Evolutionary conservation across 495 filamentous ascomycete genomes (phyloP).

Genomic region (Neurospora sp.): DNA sequence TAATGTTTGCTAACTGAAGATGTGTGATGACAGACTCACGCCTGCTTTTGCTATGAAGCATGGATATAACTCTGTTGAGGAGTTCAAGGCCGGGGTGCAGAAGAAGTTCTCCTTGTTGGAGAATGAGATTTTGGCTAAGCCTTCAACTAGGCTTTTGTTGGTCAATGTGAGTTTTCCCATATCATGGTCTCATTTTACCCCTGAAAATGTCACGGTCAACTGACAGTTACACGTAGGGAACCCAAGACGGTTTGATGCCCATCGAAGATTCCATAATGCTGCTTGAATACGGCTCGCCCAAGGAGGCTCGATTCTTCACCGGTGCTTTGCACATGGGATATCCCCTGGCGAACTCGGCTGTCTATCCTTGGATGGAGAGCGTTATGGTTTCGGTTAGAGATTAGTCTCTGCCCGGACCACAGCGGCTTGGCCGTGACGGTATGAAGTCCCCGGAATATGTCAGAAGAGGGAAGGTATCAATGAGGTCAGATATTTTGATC

Average conservation of each 20-base stretch:
- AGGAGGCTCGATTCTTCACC: constrained; percentile 58
- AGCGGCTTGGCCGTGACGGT: background rate
- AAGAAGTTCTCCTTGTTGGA: constrained; percentile 66
- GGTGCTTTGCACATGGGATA: constrained; percentile 58
- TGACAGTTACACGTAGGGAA: constrained; percentile 39
- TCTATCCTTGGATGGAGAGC: constrained; percentile 48
- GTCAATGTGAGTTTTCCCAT: constrained; percentile 47
- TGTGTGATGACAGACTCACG: constrained; percentile 35
- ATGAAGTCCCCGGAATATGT: background rate
- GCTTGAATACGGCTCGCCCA: constrained; percentile 60
- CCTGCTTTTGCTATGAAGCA: constrained; percentile 61
- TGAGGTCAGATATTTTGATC: background rate
- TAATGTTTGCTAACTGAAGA: too few relatives aligned
- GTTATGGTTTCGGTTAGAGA: constrained; percentile 29
- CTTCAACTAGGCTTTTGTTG: constrained; percentile 53
- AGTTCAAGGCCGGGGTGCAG: constrained; percentile 50
- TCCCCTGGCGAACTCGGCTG: constrained; percentile 41
- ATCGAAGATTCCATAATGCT: constrained; percentile 65
- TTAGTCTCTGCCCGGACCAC: background rate
- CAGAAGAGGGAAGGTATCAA: background rate
- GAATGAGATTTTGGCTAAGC: constrained; percentile 54
- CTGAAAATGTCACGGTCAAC: background rate
- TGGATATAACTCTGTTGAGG: constrained; percentile 51
- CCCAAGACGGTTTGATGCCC: constrained; percentile 62
- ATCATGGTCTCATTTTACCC: background rate